Conservation (phyloP, 352 stramenopile genomes). For the Phytopythium kandeliae region DNA sequence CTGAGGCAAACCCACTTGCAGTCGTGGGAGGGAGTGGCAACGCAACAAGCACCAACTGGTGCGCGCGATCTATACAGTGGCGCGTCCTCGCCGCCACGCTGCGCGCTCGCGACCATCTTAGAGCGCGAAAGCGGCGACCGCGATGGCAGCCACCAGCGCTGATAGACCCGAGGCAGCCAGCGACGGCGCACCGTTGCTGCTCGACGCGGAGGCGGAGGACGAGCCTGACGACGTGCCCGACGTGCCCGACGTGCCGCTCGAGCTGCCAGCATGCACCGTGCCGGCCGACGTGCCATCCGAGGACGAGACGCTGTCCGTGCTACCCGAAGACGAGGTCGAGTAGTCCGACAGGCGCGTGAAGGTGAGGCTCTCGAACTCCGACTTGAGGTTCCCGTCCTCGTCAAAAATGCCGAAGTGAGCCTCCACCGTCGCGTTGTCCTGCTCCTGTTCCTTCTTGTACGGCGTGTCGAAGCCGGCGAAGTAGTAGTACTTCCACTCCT, state of each 20-base stretch:
- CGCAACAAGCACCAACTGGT: not conserved
- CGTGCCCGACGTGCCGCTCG: constrained; percentile 11
- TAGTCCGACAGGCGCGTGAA: constrained; percentile 30
- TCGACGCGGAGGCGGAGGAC: not conserved
- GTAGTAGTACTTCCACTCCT: constrained; percentile 87
- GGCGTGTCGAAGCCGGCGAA: constrained; percentile 81
- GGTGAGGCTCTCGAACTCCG: constrained; percentile 47
- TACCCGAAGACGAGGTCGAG: constrained; percentile 16
- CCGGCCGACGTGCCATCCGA: constrained; percentile 13
- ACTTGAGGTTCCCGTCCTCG: constrained; percentile 56
- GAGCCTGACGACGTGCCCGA: constrained; percentile 11
- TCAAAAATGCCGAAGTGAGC: constrained; percentile 76
- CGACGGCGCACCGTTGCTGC: constrained; percentile 4
- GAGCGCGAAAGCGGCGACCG: constrained; percentile 2
- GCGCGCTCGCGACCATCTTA: not conserved
- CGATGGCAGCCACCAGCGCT: constrained; percentile 22
- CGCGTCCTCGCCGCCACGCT: not conserved
- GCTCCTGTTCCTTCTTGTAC: constrained; percentile 57
- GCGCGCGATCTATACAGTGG: not conserved
- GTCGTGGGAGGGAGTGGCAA: not conserved
- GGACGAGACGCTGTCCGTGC: constrained; percentile 10
- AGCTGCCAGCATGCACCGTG: constrained; percentile 10
- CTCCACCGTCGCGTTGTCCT: constrained; percentile 55
- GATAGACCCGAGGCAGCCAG: constrained; percentile 9
- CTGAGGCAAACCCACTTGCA: constrained; percentile 1